Base-by-base conservation (phyloP, 176 grass and related monocot species). In the Chrysopogon serrulatus region DNA sequence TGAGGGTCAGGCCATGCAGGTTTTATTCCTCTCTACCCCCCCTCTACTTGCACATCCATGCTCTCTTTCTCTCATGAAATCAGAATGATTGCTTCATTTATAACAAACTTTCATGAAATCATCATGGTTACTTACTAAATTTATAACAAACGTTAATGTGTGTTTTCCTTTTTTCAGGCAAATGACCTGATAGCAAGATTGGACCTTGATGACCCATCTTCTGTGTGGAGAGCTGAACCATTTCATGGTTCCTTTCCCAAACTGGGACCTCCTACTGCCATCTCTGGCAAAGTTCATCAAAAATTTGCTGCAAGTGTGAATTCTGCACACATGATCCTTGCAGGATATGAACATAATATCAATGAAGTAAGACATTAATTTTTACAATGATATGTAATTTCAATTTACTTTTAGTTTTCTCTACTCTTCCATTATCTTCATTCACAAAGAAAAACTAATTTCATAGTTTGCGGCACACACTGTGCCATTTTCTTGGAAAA, bases 1-100 rank as follows among this genome's bases (percentile, higher is more conserved):
- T 75, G 96, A 99, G 87, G 96, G 96, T 83, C 96, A 99, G 85
- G 93, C 96, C 61, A 94, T 99, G 96, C 91, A 96, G 91, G 96
- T 91, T 63, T 39, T 49, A 27, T 49, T 56, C 47, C 4, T 73
- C 9, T 54, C 15, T 53, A 19, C n/a, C n/a, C n/a, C n/a, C n/a
- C n/a, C n/a, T 32, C 28, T 66, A 75, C 23, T 43, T 53, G 74
- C 26, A 32, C 19, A 35, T 74, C 70, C 30, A 16, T 73, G 24
- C 40, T 44, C 40, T 45, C 41, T 45, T 37, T 70, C 67, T 21
- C 66, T 39, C 31, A 59, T 59, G 65, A 27, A 74, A 43, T 59
- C 36, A 60, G n/a, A 77, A 27, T 72, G 15, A 53, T 35, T 73
- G 33, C 66, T 76, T 84, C 17, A 54, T 82, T 66, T 56, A 23